Evolutionary conservation across 2,329 filamentous ascomycete species (phyloP).

Genomic region (Ophiocordyceps camponoti-floridani): DNA sequence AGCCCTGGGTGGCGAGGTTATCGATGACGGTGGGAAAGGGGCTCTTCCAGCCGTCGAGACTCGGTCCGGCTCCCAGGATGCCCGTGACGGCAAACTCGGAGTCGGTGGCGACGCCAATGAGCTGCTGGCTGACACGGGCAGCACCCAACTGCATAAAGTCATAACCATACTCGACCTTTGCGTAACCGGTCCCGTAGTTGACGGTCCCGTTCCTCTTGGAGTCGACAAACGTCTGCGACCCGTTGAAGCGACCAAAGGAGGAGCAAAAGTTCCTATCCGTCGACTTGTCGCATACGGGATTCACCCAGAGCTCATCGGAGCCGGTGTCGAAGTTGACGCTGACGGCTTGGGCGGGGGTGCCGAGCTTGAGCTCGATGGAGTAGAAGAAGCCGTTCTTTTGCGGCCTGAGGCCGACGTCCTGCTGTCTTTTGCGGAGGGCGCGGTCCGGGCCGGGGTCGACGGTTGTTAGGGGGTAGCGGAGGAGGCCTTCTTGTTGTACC

Average conservation of each 20-base stretch:
- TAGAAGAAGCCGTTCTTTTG: slow-evolving; percentile 17
- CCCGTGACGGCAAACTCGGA: slow-evolving; percentile 12
- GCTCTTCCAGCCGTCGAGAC: slow-evolving; percentile 14
- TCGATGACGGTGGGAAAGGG: slow-evolving; percentile 17
- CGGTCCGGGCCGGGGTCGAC: slow-evolving; percentile 1
- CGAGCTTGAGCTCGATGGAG: slow-evolving; percentile 18
- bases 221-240: slow-evolving; percentile 12
- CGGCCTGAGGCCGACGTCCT: slow-evolving; percentile 7
- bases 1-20: slow-evolving; percentile 13
- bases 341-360: slow-evolving; percentile 18
- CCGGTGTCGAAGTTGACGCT: slow-evolving; percentile 23
- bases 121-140: slow-evolving; percentile 14
- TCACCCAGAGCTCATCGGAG: slow-evolving; percentile 23
- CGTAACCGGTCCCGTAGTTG: slow-evolving; percentile 15
- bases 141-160: slow-evolving; percentile 15
- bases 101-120: slow-evolving; percentile 18
- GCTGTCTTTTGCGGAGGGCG: slow-evolving; percentile 8
- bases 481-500: slow-evolving; percentile 9
- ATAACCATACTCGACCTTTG: slow-evolving; percentile 15
- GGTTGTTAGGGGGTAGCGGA: slow-evolving; percentile 13
- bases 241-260: slow-evolving; percentile 12
- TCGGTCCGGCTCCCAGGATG: slow-evolving; percentile 17
- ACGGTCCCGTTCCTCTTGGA: slow-evolving; percentile 9
- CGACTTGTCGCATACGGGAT: slow-evolving; percentile 18
- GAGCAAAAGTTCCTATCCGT: slow-evolving; percentile 10